These are phyloP conservation scores for Chimonanthus praecox DNA, from an alignment of 164 flowering plant genomes.

Conservation along the genomic window DNA sequence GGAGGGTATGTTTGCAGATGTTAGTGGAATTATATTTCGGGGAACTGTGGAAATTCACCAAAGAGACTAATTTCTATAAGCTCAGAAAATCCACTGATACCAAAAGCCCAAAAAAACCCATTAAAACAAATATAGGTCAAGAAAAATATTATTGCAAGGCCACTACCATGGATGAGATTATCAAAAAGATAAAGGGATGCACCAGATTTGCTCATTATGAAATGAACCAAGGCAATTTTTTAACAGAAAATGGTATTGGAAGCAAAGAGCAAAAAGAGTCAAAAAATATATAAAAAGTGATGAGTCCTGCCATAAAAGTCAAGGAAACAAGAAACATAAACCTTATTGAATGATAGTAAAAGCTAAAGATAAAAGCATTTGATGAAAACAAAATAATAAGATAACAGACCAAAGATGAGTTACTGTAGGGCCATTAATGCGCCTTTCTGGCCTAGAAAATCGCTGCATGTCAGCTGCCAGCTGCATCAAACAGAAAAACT, in stretches of 20 bases:
- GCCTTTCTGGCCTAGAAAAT: conserved; percentile 94
- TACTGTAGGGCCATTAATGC: conserved; percentile 92
- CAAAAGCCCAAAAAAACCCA: not conserved
- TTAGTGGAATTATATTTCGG: not conserved
- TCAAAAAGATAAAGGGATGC: too few species aligned
- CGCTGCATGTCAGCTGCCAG: conserved; percentile 99
- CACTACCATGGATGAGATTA: too few species aligned
- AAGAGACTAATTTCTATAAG: not conserved
- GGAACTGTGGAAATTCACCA: not conserved
- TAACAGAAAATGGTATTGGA: too few species aligned
- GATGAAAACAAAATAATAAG: not conserved
- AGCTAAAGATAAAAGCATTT: not conserved
- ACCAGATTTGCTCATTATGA: too few species aligned
- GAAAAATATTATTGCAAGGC: not conserved
- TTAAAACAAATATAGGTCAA: not conserved
- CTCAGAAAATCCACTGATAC: too few species aligned
- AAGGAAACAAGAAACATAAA: not conserved
- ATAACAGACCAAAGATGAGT: conserved; percentile 85
- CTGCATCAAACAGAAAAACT: conserved; percentile 34
- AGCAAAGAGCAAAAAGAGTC: too few species aligned
- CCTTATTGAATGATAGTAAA: not conserved
- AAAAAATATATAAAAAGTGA: too few species aligned
- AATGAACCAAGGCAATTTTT: too few species aligned
- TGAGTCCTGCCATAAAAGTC: too few species aligned
- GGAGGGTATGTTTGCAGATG: not conserved